A percentile compares a stretch with the other conserved stretches of the same genome.
Evolutionary conservation across 352 stramenopile genomes (phyloP).

Genomic region (Globisporangium spinosum): DNA sequence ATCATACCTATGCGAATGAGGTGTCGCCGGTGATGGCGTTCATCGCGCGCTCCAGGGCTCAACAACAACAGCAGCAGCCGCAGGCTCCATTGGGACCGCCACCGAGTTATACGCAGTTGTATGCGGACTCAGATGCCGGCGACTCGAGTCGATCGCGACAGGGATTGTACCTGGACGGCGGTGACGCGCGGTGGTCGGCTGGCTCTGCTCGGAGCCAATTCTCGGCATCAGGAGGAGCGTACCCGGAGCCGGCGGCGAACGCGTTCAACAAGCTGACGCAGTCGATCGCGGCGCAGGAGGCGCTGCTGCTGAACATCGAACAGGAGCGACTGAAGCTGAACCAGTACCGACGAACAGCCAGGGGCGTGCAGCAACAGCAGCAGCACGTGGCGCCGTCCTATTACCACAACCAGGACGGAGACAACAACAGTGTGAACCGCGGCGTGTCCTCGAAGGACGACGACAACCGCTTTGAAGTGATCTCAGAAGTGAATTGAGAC

Average conservation of each 20-base stretch:
- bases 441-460: not conserved
- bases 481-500: slow-evolving; percentile 15
- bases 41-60: not conserved
- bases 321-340: slow-evolving; percentile 14
- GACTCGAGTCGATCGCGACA: not conserved
- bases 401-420: not conserved
- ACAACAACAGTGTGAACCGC: not conserved
- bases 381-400: not conserved
- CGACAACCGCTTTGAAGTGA: slow-evolving; percentile 23
- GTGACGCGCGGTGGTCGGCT: not conserved
- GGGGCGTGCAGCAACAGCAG: not conserved
- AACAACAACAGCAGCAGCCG: not conserved
- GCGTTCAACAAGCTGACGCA: slow-evolving; percentile 17
- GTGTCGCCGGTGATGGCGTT: slow-evolving; percentile 13
- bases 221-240: not conserved
- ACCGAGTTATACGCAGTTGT: slow-evolving; percentile 3
- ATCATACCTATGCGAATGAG: not conserved
- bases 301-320: slow-evolving; percentile 16
- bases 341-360: not conserved
- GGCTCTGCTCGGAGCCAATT: not conserved
- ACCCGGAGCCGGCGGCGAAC: not conserved
- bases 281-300: slow-evolving; percentile 19
- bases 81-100: not conserved
- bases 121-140: not conserved
- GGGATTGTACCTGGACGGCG: not conserved